Percentiles rank a stretch among this genome's conserved stretches.
Evolutionary conservation across 2,329 filamentous ascomycete genomes (phyloP).

Genomic region (Talaromyces pinophilus): DNA sequence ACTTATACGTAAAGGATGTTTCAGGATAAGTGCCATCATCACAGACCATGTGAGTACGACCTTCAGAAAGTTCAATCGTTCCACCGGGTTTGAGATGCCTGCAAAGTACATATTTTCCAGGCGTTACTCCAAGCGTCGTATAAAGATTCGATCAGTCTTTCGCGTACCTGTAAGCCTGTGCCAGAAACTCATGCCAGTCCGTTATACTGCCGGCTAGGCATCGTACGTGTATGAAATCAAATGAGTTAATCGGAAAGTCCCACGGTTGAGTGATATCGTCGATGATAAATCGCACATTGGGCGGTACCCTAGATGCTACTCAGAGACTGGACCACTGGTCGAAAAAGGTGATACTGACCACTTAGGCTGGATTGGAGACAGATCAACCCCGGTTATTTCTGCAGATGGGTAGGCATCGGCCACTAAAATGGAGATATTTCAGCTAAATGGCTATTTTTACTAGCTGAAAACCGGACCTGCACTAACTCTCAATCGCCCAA

Average conservation of each 20-base stretch:
- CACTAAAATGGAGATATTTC: constrained; percentile 21
- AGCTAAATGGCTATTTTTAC: background rate
- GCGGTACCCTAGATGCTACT: constrained; percentile 29
- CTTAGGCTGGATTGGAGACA: constrained; percentile 53
- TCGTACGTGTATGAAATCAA: constrained; percentile 36
- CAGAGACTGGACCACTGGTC: background rate
- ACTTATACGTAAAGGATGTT: constrained; percentile 22
- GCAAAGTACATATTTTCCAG: constrained; percentile 10
- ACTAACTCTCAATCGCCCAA: constrained; percentile 22
- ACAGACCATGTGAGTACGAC: constrained; percentile 26
- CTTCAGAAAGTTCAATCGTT: constrained; percentile 32
- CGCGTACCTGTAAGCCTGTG: constrained; percentile 27
- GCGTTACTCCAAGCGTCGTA: background rate
- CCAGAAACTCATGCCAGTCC: constrained; percentile 29
- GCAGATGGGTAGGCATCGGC: constrained; percentile 42
- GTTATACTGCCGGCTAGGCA: constrained; percentile 28
- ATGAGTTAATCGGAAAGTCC: constrained; percentile 28
- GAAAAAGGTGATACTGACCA: constrained; percentile 28
- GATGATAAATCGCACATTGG: constrained; percentile 35
- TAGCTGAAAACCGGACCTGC: background rate
- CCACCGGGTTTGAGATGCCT: constrained; percentile 36
- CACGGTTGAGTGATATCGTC: constrained; percentile 34
- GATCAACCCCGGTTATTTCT: constrained; percentile 50
- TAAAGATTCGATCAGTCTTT: background rate
- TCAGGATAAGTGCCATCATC: constrained; percentile 32